Percentiles rank a stretch among this genome's conserved stretches.
These are phyloP conservation scores for Globisporangium ultimum DNA, from an alignment of 352 stramenopile genomes.

Conservation along the genomic window DNA sequence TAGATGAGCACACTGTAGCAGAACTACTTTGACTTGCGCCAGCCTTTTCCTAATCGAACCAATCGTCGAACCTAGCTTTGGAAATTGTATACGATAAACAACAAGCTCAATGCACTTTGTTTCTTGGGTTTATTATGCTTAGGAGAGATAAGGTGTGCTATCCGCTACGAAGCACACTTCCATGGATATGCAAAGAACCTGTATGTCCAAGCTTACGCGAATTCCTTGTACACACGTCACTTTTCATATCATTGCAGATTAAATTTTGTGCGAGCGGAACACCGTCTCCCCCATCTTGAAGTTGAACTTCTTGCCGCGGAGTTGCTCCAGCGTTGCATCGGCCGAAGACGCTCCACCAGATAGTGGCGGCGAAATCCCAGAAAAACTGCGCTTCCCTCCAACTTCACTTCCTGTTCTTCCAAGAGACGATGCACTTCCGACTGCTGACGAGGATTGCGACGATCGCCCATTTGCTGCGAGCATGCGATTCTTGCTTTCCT, in stretches of 20 bases:
- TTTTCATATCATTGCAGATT: not conserved
- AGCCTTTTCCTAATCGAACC: no score
- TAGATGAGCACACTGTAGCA: no score
- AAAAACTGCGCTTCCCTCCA: constrained; percentile 27
- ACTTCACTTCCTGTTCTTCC: constrained; percentile 20
- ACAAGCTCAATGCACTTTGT: no score
- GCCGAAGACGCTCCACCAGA: constrained; percentile 18
- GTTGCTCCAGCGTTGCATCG: constrained; percentile 58
- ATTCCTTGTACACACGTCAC: no score
- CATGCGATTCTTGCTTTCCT: constrained; percentile 72
- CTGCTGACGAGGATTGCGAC: not conserved
- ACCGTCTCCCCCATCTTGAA: constrained; percentile 80
- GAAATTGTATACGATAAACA: no score
- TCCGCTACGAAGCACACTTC: no score
- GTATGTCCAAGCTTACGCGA: no score
- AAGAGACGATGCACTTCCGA: not conserved
- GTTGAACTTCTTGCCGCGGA: constrained; percentile 86
- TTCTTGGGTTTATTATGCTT: no score
- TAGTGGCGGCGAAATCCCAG: constrained; percentile 9
- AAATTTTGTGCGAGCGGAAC: constrained; percentile 83
- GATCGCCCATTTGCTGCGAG: constrained; percentile 21
- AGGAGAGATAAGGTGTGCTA: no score
- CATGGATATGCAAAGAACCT: no score
- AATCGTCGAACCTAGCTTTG: no score
- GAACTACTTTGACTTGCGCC: no score